Evolutionary conservation across 1,139 yeast genomes (phyloP).

Genomic region (Candida freyschussii): DNA sequence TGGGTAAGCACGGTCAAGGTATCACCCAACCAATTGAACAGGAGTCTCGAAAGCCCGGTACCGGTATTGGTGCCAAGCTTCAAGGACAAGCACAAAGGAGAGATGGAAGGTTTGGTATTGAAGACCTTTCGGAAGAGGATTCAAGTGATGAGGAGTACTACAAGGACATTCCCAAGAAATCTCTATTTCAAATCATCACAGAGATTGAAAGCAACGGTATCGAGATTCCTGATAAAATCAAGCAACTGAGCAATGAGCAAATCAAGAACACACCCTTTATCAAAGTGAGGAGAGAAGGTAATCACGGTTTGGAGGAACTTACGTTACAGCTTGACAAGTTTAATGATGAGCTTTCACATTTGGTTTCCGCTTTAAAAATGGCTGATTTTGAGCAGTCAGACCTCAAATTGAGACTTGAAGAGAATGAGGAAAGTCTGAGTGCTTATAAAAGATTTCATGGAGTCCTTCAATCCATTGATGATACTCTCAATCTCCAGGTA

Average conservation of each 20-base stretch:
- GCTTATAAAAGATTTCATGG: background rate
- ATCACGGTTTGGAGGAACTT: slow-evolving; percentile 16
- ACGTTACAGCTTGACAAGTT: slow-evolving; percentile 23
- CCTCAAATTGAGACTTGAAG: background rate
- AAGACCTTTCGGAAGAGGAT: slow-evolving; percentile 17
- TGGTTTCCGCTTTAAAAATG: slow-evolving; percentile 10
- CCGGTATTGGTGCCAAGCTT: slow-evolving; percentile 66
- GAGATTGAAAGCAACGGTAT: slow-evolving; percentile 35
- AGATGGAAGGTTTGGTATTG: slow-evolving; percentile 14
- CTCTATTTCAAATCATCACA: slow-evolving; percentile 34
- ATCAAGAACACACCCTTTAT: slow-evolving; percentile 13
- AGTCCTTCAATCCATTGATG: background rate
- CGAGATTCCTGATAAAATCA: slow-evolving; percentile 30
- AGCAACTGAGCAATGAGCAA: slow-evolving; percentile 15
- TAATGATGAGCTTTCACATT: slow-evolving; percentile 18
- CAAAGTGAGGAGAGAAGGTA: slow-evolving; percentile 17
- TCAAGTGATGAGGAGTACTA: slow-evolving; percentile 23
- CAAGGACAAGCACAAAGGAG: slow-evolving; percentile 28
- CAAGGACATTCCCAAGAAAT: slow-evolving; percentile 22
- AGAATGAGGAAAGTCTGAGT: background rate
- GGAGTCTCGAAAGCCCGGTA: slow-evolving; percentile 55
- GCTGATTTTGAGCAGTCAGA: slow-evolving; percentile 9
- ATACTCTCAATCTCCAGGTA: background rate
- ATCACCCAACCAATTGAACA: slow-evolving; percentile 76
- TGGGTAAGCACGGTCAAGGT: slow-evolving; percentile 70